Evolutionary conservation across 495 filamentous ascomycete genomes (phyloP).

Genomic region (Penicillium samsonianum): DNA sequence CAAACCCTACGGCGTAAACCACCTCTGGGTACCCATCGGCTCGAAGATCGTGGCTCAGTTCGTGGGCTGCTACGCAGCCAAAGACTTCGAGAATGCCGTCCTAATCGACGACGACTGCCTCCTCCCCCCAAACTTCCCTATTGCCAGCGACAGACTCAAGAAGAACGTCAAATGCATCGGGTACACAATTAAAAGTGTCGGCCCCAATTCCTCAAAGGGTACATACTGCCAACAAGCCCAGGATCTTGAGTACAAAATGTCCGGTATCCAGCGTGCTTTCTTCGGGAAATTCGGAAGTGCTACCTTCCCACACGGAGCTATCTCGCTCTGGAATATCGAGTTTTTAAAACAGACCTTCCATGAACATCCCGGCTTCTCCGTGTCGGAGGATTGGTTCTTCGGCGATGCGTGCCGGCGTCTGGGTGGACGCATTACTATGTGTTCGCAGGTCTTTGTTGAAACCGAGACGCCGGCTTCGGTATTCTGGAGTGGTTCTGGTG

Average conservation of each 20-base stretch:
- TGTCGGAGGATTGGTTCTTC: conserved; percentile 52
- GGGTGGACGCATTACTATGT: conserved; percentile 51
- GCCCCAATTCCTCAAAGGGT: conserved; percentile 30
- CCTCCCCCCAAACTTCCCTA: conserved; percentile 45
- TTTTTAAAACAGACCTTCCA: conserved; percentile 45
- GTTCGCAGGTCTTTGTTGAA: conserved; percentile 50
- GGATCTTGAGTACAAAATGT: conserved; percentile 50
- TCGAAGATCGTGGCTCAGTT: conserved; percentile 50
- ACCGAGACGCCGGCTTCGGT: conserved; percentile 47
- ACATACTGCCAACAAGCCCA: conserved; percentile 48
- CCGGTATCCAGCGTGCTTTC: conserved; percentile 41
- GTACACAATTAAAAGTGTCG: conserved; percentile 48
- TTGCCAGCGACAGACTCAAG: conserved; percentile 43
- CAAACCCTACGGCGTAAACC: conserved; percentile 42
- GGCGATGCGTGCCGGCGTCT: conserved; percentile 46
- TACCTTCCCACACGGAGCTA: conserved; percentile 48
- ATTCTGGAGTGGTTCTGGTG: conserved; percentile 36
- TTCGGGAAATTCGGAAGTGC: conserved; percentile 44
- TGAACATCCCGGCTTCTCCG: conserved; percentile 46
- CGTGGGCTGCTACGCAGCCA: conserved; percentile 46
- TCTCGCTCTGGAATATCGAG: conserved; percentile 46
- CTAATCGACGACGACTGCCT: conserved; percentile 52
- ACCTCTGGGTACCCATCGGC: conserved; percentile 42
- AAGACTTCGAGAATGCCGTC: conserved; percentile 43
- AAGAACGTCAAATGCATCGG: conserved; percentile 41